phyloP scores from a whole-genome alignment of 176 grass and related monocot genomes.

The Bromus sterilis region DNA sequence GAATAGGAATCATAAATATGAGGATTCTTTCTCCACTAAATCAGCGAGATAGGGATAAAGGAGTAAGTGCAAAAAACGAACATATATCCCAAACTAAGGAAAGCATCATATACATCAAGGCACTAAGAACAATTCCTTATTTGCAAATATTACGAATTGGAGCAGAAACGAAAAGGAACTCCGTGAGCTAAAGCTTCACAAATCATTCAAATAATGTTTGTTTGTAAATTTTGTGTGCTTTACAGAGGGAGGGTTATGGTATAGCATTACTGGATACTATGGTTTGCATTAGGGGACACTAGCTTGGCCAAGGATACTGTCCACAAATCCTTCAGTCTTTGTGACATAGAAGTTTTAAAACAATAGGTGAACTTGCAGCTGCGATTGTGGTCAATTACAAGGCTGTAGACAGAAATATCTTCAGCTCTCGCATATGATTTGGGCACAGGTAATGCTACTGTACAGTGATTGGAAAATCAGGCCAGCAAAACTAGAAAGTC shows the following conservation, averaged over 20 bases:
- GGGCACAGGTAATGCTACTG: not conserved
- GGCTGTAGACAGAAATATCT: not conserved
- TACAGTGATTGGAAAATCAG: not conserved
- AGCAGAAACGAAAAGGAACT: not conserved
- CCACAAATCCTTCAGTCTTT: slow-evolving; percentile 29
- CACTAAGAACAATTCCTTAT: not conserved
- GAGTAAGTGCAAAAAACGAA: not conserved
- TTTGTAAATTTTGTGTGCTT: slow-evolving; percentile 27
- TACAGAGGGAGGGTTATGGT: slow-evolving; percentile 21
- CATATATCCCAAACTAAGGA: not conserved
- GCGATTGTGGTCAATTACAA: not conserved
- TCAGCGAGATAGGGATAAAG: not conserved
- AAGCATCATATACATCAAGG: not conserved
- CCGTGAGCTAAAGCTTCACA: not conserved
- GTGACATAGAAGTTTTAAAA: slow-evolving; percentile 14
- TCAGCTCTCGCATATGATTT: not conserved
- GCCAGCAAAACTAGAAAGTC: not conserved
- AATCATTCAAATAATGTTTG: slow-evolving; percentile 15
- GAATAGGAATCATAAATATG: not conserved
- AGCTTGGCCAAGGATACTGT: slow-evolving; percentile 16
- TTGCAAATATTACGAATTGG: not conserved
- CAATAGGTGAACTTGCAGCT: not conserved
- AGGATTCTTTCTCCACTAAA: not conserved
- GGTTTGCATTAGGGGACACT: not conserved
- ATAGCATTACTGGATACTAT: slow-evolving; percentile 16